Conservation (phyloP, 2,329 filamentous ascomycete species). For the Claviceps africana region DNA sequence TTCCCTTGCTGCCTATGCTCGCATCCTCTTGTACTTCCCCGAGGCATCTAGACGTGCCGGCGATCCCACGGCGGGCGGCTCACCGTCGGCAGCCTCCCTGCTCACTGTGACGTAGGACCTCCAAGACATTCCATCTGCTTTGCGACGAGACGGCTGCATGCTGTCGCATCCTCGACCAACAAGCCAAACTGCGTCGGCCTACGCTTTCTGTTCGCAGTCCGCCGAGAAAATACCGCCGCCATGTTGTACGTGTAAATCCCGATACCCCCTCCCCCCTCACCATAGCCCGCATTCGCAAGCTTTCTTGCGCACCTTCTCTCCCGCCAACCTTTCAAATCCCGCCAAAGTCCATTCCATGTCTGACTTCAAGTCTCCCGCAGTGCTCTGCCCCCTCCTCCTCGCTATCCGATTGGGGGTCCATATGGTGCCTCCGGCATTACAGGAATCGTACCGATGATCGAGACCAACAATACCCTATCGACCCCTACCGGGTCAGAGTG, state of each 20-base stretch:
- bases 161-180: background rate
- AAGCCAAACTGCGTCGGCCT: background rate
- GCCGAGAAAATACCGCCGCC: background rate
- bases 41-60: background rate
- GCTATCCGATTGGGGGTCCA: slow-evolving; percentile 62
- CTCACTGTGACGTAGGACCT: background rate
- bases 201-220: background rate
- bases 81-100: background rate
- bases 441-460: slow-evolving; percentile 61
- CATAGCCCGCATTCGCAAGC: background rate
- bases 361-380: slow-evolving; percentile 25
- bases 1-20: background rate
- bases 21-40: background rate
- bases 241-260: slow-evolving; percentile 15
- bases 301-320: background rate
- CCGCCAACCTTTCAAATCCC: background rate
- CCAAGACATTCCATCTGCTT: background rate
- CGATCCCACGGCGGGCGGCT: background rate
- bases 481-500: slow-evolving; percentile 72
- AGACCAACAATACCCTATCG: slow-evolving; percentile 82
- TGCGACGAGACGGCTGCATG: background rate
- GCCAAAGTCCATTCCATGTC: background rate
- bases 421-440: slow-evolving; percentile 58
- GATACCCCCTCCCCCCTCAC: background rate
- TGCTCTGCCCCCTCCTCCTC: slow-evolving; percentile 73